These are phyloP conservation scores for Fusarium sp. DNA, from an alignment of 2,329 filamentous ascomycete species.

Conservation along the genomic window DNA sequence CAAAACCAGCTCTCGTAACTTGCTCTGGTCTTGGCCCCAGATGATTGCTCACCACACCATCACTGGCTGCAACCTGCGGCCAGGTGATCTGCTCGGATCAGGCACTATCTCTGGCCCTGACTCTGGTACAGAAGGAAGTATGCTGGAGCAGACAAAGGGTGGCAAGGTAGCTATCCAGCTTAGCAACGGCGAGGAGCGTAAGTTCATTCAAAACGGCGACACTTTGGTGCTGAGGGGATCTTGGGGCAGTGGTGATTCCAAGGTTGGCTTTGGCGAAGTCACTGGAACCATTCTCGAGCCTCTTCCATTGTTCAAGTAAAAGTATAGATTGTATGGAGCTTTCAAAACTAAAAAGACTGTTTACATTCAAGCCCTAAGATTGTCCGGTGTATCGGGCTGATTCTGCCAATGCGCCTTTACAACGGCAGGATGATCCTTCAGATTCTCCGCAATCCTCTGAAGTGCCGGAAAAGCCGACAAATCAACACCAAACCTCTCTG, in stretches of 20 bases:
- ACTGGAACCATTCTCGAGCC: constrained; percentile 65
- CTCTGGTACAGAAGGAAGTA: constrained; percentile 71
- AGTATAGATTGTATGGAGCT: too few relatives aligned
- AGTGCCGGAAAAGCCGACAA: constrained; percentile 61
- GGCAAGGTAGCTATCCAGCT: constrained; percentile 73
- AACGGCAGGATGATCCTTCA: constrained; percentile 63
- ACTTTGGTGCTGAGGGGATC: constrained; percentile 70
- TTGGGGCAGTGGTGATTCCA: constrained; percentile 71
- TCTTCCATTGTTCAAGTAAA: constrained; percentile 46
- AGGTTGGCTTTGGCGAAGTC: constrained; percentile 83
- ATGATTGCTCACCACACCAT: constrained; percentile 86
- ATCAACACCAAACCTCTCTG: constrained; percentile 65
- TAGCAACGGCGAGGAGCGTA: constrained; percentile 65
- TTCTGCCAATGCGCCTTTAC: constrained; percentile 63
- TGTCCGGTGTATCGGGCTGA: constrained; percentile 61
- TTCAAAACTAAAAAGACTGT: not conserved
- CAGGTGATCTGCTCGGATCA: constrained; percentile 80
- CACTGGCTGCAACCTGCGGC: constrained; percentile 77
- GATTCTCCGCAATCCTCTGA: constrained; percentile 55
- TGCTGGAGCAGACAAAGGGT: constrained; percentile 77
- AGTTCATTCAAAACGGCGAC: constrained; percentile 40
- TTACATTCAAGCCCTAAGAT: constrained; percentile 37
- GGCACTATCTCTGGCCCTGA: constrained; percentile 78
- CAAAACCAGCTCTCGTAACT: constrained; percentile 50
- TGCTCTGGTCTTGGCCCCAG: constrained; percentile 85